Base-by-base conservation (phyloP, 495 filamentous ascomycete species). In the Hypomontagnella submonticulosa region DNA sequence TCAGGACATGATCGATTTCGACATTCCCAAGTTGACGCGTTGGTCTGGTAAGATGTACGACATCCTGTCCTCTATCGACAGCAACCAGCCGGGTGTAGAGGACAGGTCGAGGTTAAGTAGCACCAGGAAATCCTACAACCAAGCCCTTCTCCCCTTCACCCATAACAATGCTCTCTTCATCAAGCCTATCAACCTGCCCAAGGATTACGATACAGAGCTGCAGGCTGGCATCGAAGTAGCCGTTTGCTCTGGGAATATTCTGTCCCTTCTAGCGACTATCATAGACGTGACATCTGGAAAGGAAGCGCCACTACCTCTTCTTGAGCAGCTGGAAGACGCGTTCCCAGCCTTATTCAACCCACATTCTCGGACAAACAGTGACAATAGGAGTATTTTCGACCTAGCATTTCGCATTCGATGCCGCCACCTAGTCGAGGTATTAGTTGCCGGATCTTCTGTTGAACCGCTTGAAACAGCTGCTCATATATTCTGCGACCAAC, bases 1-100 rank as follows among this genome's bases (percentile, higher is more conserved):
- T 8, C 44, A 68, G 13, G 71, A 74, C 27, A 41, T 72, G 33
- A 59, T 74, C 44, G 69, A 74, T 34, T 74, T 70, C 60, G 71
- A 72, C 15, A 63, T 72, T 32, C 71, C 71, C 15, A 72, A 72
- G 42, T 44, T 74, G 36, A 38, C 33, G n/a, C 66, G 66, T 48
- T 72, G 71, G 66, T 67, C 63, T 33, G 60, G 42, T 1, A 68
- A 48, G 23, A 55, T 63, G 36, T 63, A 68, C 15, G 51, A 58
- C 11, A 23, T 61, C 30, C 46, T 74, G 16, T 44, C 48, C 10
- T 51, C 52, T 57, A 18, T 66, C 27, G 36, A 46, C 32, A 19
- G 20, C 9, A 37, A 55, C 16, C 36, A 61, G 20, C 57, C 54
- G 23, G 57, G 49, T 16, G 20, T 9, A 23, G 63, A 63, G 9